phyloP scores from a whole-genome alignment of 768 basidiomycete genomes.

The Phylloporus rhodoxanthus region DNA sequence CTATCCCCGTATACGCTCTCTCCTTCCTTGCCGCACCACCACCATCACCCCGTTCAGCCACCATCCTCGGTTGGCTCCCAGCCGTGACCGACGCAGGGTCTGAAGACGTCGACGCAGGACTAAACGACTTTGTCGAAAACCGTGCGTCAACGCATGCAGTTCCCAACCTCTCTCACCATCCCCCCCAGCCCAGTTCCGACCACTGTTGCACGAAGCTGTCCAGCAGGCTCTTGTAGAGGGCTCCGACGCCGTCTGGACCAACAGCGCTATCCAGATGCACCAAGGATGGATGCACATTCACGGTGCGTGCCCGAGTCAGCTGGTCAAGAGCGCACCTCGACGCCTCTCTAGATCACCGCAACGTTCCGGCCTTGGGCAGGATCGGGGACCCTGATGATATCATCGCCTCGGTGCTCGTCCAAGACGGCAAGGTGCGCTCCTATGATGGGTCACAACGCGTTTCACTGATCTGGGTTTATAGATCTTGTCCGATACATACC shows the following conservation, averaged over 20 bases:
- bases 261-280: conserved; percentile 58
- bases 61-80: conserved; percentile 68
- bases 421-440: conserved; percentile 53
- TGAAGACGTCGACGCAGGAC: conserved; percentile 40
- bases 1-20: conserved; percentile 52
- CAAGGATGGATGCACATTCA: conserved; percentile 89
- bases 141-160: conserved; percentile 37
- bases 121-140: conserved; percentile 72
- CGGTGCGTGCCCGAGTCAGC: conserved; percentile 28
- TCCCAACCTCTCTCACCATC: neutral
- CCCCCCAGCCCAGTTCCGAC: conserved; percentile 50
- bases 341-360: conserved; percentile 52
- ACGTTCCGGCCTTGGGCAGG: conserved; percentile 66
- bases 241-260: conserved; percentile 60
- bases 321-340: neutral
- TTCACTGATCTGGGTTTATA: conserved; percentile 19
- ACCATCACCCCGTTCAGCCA: conserved; percentile 38
- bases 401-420: conserved; percentile 66
- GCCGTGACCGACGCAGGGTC: conserved; percentile 33
- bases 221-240: conserved; percentile 48
- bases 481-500: conserved; percentile 69
- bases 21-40: conserved; percentile 54
- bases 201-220: conserved; percentile 56
- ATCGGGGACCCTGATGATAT: conserved; percentile 85
- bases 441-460: neutral